A percentile compares a stretch with the other conserved stretches of the same genome.
Evolutionary conservation across 306 rosid genomes (phyloP).

Genomic region (Vicia sativa): DNA sequence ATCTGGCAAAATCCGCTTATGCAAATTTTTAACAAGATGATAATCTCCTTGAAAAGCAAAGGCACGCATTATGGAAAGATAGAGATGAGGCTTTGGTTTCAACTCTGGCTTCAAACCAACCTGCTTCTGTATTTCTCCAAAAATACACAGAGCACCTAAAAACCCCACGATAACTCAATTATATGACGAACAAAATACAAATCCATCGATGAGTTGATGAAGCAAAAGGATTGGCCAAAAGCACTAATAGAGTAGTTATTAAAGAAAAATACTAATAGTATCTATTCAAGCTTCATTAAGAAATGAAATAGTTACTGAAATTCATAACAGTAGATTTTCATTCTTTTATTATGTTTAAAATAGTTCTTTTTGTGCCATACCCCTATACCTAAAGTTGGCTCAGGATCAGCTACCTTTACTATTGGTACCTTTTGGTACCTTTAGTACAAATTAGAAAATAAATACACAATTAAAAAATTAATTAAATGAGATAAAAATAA

Average conservation of each 20-base stretch:
- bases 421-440: too few relatives aligned
- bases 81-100: slow-evolving; percentile 91
- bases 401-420: too few relatives aligned
- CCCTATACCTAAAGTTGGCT: background rate
- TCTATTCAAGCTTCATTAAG: slow-evolving; percentile 11
- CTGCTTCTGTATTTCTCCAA: slow-evolving; percentile 77
- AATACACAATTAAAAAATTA: too few relatives aligned
- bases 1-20: slow-evolving; percentile 69
- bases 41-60: slow-evolving; percentile 74
- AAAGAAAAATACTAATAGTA: background rate
- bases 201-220: slow-evolving; percentile 5
- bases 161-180: slow-evolving; percentile 22
- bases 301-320: slow-evolving; percentile 11
- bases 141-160: slow-evolving; percentile 74
- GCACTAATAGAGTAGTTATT: background rate
- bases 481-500: too few relatives aligned
- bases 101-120: slow-evolving; percentile 60
- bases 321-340: slow-evolving; percentile 13
- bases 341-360: slow-evolving; percentile 1
- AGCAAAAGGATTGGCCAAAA: slow-evolving; percentile 17
- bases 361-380: slow-evolving; percentile 17
- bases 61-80: slow-evolving; percentile 82
- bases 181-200: slow-evolving; percentile 21
- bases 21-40: slow-evolving; percentile 54
- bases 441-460: too few relatives aligned